These are phyloP conservation scores for Collybia sp. DNA, from an alignment of 768 basidiomycete species.

Conservation along the genomic window DNA sequence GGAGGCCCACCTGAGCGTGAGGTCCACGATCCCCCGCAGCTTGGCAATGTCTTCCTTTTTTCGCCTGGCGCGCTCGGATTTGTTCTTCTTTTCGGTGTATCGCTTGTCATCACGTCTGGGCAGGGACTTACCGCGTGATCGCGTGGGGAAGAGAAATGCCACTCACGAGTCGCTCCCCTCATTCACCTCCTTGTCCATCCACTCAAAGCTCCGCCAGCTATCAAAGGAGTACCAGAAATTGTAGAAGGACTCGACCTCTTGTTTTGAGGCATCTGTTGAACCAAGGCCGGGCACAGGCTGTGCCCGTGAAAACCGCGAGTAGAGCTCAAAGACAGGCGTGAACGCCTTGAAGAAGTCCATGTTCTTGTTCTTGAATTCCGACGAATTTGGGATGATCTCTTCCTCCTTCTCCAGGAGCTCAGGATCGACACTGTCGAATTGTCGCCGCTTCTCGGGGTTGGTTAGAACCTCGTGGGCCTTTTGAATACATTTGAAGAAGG, in stretches of 20 bases:
- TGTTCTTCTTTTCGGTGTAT: constrained; percentile 99
- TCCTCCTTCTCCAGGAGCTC: constrained; percentile 67
- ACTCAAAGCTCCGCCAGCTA: constrained; percentile 97
- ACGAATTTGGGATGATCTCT: constrained; percentile 59
- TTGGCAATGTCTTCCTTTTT: constrained; percentile 98
- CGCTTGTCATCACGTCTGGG: constrained; percentile 96
- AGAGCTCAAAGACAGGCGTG: constrained; percentile 81
- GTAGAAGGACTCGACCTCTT: constrained; percentile 89
- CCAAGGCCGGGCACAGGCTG: constrained; percentile 86
- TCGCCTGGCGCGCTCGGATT: constrained; percentile 88
- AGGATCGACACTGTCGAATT: constrained; percentile 96
- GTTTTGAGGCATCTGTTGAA: constrained; percentile 62
- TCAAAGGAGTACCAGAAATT: constrained; percentile 99
- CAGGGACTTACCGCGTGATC: neutral
- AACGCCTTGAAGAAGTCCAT: constrained; percentile 71
- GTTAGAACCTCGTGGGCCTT: constrained; percentile 96
- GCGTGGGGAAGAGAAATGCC: neutral
- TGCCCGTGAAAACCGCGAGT: constrained; percentile 86
- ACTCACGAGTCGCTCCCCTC: constrained; percentile 92
- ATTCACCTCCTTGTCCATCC: constrained; percentile 96
- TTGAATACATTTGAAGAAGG: constrained; percentile 99
- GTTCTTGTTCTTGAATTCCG: constrained; percentile 51
- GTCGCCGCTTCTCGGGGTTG: constrained; percentile 80
- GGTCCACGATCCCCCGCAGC: constrained; percentile 81
- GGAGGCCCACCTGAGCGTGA: constrained; percentile 50